Evolutionary conservation across 495 filamentous ascomycete genomes (phyloP).

Genomic region (Aspergillus sclerotioniger): DNA sequence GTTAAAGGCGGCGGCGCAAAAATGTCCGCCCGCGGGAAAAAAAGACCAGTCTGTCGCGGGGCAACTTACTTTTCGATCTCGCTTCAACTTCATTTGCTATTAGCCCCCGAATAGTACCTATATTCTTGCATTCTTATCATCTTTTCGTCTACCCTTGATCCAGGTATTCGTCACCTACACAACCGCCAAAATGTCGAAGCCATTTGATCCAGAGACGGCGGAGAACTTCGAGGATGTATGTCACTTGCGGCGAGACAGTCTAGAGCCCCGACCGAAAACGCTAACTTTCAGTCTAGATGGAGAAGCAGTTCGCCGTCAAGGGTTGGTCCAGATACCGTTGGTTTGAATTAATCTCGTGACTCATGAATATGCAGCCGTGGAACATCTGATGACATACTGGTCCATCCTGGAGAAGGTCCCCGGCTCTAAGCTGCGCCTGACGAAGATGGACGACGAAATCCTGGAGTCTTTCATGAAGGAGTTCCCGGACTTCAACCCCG

Average conservation of each 20-base stretch:
- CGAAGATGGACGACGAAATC: slow-evolving; percentile 93
- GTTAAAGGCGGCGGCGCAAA: slow-evolving; percentile 21
- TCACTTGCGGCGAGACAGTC: slow-evolving; percentile 6
- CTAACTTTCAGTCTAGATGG: slow-evolving; percentile 64
- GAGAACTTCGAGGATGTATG: slow-evolving; percentile 78
- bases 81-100: not conserved
- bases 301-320: slow-evolving; percentile 99
- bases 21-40: slow-evolving; percentile 38
- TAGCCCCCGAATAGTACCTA: slow-evolving; percentile 12
- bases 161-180: not conserved
- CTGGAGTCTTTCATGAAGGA: slow-evolving; percentile 77
- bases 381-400: slow-evolving; percentile 97
- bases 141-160: not conserved
- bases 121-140: not conserved
- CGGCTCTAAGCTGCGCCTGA: slow-evolving; percentile 83
- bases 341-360: slow-evolving; percentile 5
- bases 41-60: slow-evolving; percentile 26
- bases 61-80: slow-evolving; percentile 5
- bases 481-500: slow-evolving; percentile 90
- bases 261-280: not conserved
- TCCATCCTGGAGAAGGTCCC: slow-evolving; percentile 84
- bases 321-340: slow-evolving; percentile 47
- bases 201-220: slow-evolving; percentile 65
- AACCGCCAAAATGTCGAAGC: slow-evolving; percentile 43
- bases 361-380: slow-evolving; percentile 61